A percentile compares a stretch with the other conserved stretches of the same genome.
phyloP scores from a whole-genome alignment of 345 rosid genomes.

The Hibiscus syriacus region DNA sequence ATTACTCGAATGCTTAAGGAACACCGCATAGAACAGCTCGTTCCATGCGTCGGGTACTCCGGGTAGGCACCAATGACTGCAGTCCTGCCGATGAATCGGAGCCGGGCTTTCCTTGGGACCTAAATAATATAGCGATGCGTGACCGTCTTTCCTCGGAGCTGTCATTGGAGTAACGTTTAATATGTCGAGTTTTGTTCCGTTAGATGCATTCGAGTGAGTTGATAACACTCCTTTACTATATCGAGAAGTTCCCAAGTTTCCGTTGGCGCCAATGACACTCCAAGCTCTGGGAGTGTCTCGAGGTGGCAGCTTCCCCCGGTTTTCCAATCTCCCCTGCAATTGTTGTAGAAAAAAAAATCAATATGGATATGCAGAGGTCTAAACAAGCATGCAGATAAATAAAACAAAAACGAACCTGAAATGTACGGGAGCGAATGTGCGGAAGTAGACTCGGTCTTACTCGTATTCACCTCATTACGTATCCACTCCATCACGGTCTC shows the following conservation, averaged over 20 bases:
- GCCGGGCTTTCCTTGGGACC: slow-evolving; percentile 46
- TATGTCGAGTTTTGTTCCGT: slow-evolving; percentile 24
- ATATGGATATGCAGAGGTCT: not conserved
- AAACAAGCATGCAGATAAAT: not conserved
- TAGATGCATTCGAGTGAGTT: slow-evolving; percentile 21
- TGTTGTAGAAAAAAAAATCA: not conserved
- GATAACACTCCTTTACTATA: slow-evolving; percentile 40
- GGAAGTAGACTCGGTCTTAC: slow-evolving; percentile 79
- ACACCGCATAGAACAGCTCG: slow-evolving; percentile 57
- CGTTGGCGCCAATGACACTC: slow-evolving; percentile 32
- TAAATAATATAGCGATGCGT: slow-evolving; percentile 66
- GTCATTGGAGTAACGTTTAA: slow-evolving; percentile 70
- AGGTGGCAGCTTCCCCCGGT: slow-evolving; percentile 76
- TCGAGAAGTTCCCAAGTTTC: slow-evolving; percentile 45
- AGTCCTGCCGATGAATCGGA: slow-evolving; percentile 67
- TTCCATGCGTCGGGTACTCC: slow-evolving; percentile 96
- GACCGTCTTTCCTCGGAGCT: slow-evolving; percentile 75
- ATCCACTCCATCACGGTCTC: slow-evolving; percentile 74
- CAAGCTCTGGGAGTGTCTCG: slow-evolving; percentile 76
- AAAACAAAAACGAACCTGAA: slow-evolving; percentile 53
- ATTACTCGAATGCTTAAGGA: slow-evolving; percentile 39
- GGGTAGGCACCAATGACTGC: slow-evolving; percentile 97
- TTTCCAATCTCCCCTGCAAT: slow-evolving; percentile 82
- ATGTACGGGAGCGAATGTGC: slow-evolving; percentile 89
- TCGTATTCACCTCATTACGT: slow-evolving; percentile 46